These are phyloP conservation scores for Nemophila menziesii DNA, from an alignment of 257 asterid species.

Conservation along the genomic window DNA sequence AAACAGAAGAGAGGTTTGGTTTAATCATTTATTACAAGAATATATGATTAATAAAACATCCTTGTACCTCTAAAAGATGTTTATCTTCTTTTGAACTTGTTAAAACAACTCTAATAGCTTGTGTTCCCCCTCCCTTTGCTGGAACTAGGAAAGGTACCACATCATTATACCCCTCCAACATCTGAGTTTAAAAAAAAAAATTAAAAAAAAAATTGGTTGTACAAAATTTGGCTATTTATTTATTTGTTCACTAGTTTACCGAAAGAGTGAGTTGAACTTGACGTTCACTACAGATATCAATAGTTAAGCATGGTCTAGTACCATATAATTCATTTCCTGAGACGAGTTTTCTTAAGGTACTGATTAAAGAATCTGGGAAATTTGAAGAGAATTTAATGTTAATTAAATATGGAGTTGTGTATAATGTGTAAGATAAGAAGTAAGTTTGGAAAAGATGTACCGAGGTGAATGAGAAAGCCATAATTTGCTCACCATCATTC, in stretches of 20 bases:
- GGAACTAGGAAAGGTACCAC: constrained; percentile 51
- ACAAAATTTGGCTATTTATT: constrained; percentile 2
- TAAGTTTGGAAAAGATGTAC: constrained; percentile 2
- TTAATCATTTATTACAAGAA: constrained; percentile 5
- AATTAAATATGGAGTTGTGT: no score
- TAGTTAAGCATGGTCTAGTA: constrained; percentile 65
- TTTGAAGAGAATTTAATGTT: constrained; percentile 14
- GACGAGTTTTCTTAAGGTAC: constrained; percentile 51
- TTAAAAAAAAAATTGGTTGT: not conserved
- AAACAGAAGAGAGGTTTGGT: constrained; percentile 12
- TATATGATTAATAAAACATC: constrained; percentile 8
- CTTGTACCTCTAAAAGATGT: constrained; percentile 50
- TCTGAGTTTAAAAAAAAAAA: constrained; percentile 21
- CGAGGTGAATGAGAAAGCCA: not conserved
- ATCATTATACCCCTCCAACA: constrained; percentile 39
- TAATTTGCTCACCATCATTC: constrained; percentile 49
- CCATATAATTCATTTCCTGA: constrained; percentile 57
- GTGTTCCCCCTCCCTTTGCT: constrained; percentile 42
- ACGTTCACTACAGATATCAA: constrained; percentile 73
- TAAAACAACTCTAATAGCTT: constrained; percentile 57
- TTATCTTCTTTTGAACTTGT: constrained; percentile 73
- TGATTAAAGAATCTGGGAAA: constrained; percentile 60
- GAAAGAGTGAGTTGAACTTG: constrained; percentile 62
- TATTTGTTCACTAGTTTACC: constrained; percentile 28
- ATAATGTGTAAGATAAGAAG: no score